Percentiles rank a stretch among this genome's conserved stretches.
These are phyloP conservation scores for Colletotrichum godetiae DNA, from an alignment of 2,329 filamentous ascomycete species.

Conservation along the genomic window DNA sequence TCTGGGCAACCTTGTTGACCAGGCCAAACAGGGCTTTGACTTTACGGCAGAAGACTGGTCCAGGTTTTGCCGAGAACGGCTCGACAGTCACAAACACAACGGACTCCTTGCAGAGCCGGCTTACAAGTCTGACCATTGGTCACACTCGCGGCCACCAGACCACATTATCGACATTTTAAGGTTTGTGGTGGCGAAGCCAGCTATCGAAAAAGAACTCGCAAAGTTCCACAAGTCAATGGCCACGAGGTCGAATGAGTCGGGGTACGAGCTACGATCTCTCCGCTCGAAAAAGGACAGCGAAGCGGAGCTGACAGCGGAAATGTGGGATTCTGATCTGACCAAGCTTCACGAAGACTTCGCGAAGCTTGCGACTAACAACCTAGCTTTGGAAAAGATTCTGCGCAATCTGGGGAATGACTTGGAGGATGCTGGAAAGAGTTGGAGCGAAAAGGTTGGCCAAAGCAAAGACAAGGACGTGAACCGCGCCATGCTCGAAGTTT, in stretches of 20 bases:
- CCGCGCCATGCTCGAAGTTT: constrained; percentile 47
- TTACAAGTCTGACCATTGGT: constrained; percentile 55
- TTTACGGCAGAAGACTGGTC: constrained; percentile 58
- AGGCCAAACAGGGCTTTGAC: constrained; percentile 64
- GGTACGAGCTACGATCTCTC: not conserved
- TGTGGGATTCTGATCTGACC: constrained; percentile 52
- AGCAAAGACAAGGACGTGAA: constrained; percentile 34
- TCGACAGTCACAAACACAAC: constrained; percentile 26
- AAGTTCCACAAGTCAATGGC: constrained; percentile 43
- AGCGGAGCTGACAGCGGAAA: constrained; percentile 23
- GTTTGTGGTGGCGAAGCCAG: constrained; percentile 60
- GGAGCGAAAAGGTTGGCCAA: constrained; percentile 40
- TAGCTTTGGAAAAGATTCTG: constrained; percentile 46
- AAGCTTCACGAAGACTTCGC: constrained; percentile 49
- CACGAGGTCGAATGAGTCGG: not conserved
- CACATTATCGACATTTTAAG: constrained; percentile 75
- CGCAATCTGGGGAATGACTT: constrained; percentile 49
- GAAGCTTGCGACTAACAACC: constrained; percentile 39
- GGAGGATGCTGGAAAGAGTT: constrained; percentile 41
- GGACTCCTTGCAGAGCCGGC: constrained; percentile 48
- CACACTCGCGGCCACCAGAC: constrained; percentile 36
- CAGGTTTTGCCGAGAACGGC: constrained; percentile 45
- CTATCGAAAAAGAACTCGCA: constrained; percentile 50
- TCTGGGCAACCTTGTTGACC: constrained; percentile 67
- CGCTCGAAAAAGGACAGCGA: not conserved